phyloP scores from a whole-genome alignment of 305 asterid species.

The Fraxinus dipetala region DNA sequence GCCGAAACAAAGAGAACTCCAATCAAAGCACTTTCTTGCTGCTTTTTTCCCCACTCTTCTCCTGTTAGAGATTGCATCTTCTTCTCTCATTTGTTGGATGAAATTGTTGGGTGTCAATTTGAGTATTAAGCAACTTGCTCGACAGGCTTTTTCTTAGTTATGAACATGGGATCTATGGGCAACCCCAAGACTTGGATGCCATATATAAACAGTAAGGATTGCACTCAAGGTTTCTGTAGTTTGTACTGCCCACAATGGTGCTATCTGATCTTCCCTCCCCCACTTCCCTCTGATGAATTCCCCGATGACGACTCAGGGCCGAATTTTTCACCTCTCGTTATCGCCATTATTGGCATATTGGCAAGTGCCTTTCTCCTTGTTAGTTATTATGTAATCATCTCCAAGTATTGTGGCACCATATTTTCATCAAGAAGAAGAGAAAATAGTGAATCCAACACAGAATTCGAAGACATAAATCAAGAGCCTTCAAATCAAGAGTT shows the following conservation, averaged over 20 bases:
- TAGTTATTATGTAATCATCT: constrained; percentile 35
- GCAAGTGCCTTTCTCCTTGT: constrained; percentile 33
- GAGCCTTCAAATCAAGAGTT: constrained; percentile 30
- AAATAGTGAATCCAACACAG: neutral
- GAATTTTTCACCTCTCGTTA: constrained; percentile 32
- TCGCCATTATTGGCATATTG: constrained; percentile 29
- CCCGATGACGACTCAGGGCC: constrained; percentile 28
- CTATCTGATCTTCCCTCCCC: constrained; percentile 45
- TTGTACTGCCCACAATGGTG: constrained; percentile 60
- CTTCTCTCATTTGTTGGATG: neutral
- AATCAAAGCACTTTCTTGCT: constrained; percentile 20
- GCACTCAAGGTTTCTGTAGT: constrained; percentile 52
- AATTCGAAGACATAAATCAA: constrained; percentile 23
- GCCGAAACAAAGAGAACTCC: constrained; percentile 20
- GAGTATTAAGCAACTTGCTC: neutral
- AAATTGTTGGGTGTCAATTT: neutral
- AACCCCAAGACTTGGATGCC: constrained; percentile 43
- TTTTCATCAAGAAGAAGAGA: constrained; percentile 22
- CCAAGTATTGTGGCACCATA: constrained; percentile 32
- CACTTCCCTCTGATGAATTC: constrained; percentile 34
- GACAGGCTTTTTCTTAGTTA: neutral
- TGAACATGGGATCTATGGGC: constrained; percentile 25
- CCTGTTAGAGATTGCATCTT: neutral
- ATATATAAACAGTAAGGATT: constrained; percentile 44
- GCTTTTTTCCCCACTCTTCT: constrained; percentile 5